Percentiles rank a stretch among this genome's conserved stretches.
These are phyloP conservation scores for Neonectria faginata DNA, from an alignment of 2,329 filamentous ascomycete species.

Conservation along the genomic window DNA sequence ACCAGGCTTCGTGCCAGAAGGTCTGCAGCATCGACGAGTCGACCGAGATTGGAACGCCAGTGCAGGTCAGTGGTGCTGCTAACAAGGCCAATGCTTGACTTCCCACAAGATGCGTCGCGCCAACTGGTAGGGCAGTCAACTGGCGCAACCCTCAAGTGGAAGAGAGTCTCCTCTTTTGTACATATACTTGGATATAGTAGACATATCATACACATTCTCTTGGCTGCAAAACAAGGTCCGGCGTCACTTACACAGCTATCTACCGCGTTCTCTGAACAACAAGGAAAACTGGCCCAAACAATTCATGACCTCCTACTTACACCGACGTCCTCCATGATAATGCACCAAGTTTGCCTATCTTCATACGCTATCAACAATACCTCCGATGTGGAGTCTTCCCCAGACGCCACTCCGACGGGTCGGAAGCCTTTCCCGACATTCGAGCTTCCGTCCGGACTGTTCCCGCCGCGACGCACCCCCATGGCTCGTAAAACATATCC, in stretches of 20 bases:
- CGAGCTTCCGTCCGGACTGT: background rate
- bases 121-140: background rate
- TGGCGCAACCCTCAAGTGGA: background rate
- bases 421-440: slow-evolving; percentile 16
- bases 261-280: background rate
- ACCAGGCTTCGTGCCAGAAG: slow-evolving; percentile 30
- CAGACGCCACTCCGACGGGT: slow-evolving; percentile 17
- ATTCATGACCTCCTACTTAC: no score
- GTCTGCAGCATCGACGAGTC: slow-evolving; percentile 47
- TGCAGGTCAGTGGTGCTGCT: slow-evolving; percentile 39
- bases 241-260: background rate
- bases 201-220: background rate
- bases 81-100: slow-evolving; percentile 3
- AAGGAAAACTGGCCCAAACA: no score
- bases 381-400: slow-evolving; percentile 18
- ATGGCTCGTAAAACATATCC: background rate
- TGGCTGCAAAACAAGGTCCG: background rate
- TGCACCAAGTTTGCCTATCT: background rate
- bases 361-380: background rate
- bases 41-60: slow-evolving; percentile 52
- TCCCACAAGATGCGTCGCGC: slow-evolving; percentile 1
- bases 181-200: background rate
- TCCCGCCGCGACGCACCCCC: slow-evolving; percentile 12
- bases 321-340: background rate
- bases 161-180: background rate